These are phyloP conservation scores for Chiua virens DNA, from an alignment of 768 basidiomycete genomes.

Conservation along the genomic window DNA sequence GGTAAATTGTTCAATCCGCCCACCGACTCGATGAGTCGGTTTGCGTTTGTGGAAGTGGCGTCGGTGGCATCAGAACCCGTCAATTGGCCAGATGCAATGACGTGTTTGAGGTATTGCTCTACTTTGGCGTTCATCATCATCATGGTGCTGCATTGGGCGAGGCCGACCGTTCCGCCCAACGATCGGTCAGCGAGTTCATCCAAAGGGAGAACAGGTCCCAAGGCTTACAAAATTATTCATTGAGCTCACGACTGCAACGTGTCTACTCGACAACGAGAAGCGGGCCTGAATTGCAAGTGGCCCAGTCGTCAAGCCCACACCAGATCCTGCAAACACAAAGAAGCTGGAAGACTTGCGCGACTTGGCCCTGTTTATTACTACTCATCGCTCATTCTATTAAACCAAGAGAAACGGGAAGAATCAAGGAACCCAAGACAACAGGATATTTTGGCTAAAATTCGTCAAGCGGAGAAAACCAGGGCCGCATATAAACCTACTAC, in stretches of 20 bases:
- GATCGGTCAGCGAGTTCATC: constrained; percentile 22
- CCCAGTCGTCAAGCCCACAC: constrained; percentile 41
- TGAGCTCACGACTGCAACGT: constrained; percentile 43
- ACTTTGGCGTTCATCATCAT: constrained; percentile 49
- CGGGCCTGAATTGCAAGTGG: constrained; percentile 44
- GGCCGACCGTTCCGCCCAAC: constrained; percentile 51
- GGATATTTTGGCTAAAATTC: constrained; percentile 40
- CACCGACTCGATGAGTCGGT: constrained; percentile 33
- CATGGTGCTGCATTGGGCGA: constrained; percentile 53
- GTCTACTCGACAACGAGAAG: constrained; percentile 43
- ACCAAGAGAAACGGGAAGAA: constrained; percentile 42
- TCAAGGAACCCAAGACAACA: constrained; percentile 36
- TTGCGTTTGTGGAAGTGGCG: constrained; percentile 21
- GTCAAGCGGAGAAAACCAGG: constrained; percentile 22
- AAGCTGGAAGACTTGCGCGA: constrained; percentile 39
- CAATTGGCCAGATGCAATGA: constrained; percentile 11
- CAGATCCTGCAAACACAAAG: constrained; percentile 45
- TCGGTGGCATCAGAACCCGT: constrained; percentile 28
- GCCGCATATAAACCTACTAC: constrained; percentile 17
- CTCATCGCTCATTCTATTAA: constrained; percentile 44
- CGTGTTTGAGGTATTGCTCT: constrained; percentile 33
- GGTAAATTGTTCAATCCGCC: constrained; percentile 39
- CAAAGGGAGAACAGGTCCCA: not conserved
- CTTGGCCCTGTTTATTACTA: constrained; percentile 30
- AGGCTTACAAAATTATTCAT: constrained; percentile 45